Base-by-base conservation (phyloP, 2,329 filamentous ascomycete genomes). In the Hymenoscyphus albidus region DNA sequence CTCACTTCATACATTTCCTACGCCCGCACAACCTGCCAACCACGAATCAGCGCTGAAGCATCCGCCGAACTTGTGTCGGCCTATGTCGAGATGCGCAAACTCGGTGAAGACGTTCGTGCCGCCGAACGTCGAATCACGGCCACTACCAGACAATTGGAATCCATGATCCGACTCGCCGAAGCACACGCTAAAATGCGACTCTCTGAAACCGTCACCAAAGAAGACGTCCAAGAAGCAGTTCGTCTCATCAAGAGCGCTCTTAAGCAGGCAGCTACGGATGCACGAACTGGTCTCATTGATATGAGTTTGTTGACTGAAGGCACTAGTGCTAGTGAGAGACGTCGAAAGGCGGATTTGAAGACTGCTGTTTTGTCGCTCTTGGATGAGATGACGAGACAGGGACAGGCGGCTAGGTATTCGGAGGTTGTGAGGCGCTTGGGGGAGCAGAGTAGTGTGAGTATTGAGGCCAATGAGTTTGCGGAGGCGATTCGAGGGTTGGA, bases 131-230 rank as follows among this genome's bases (percentile, higher is more conserved):
- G 95, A 70, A 99, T 99, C 79, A 99, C 95, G 0, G 95, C 95
- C 51, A 99, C 95, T 2, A 99, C 96, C 0, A 87, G 95, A 75
- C 95, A 99, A 78, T 84, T 99, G 5, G 96, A 99, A 79, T 95
- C 90, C 57, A 99, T 99, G 96, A 98, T 99, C 75, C 94, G 95
- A 67, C 89, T 99, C 2, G 81, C 93, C 1, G 95, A 99, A 80
- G 95, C 93, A 0, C 96, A 99, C 78, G 96, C 95, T 59, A 97
- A 97, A 78, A 99, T 99, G 96, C 90, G 95, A 3, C 85, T 99
- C 5, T 86, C 90, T 0, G 76, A 82, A 2, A 85, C 82, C 14
- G 95, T 99, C 54, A 93, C 91, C 0, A 86, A 84, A 35, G 84
- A 85, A 59, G 96, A 99, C 73, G 96, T 99, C 5, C 80, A 87